Base-by-base conservation (phyloP, 2,329 filamentous ascomycete species). In the Boeremia lycopersici region DNA sequence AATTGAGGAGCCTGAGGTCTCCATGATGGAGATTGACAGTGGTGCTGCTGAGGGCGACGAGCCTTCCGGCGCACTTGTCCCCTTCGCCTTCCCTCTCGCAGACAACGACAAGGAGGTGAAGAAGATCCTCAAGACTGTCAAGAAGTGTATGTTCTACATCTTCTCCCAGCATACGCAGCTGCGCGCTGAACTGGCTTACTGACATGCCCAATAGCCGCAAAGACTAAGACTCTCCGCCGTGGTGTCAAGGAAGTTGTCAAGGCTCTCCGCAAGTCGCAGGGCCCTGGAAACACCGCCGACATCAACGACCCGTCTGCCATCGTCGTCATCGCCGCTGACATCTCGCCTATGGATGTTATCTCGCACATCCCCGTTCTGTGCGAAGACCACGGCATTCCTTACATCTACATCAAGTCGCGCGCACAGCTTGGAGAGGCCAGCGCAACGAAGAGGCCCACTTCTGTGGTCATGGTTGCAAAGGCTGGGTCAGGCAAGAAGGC, bases 231-330 rank as follows among this genome's bases (percentile, higher is more conserved):
- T 56, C 89, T 99, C 73, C 96, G 96, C 82, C 93, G 95, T 73
- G 95, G 95, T 74, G 95, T 99, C 64, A 99, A 99, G 80, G 95
- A 99, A 81, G 93, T 96, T 73, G 93, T 98, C 81, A 99, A 99
- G 82, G 89, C 93, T 30, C 90, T 99, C 68, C 92, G 95, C 81
- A 98, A 98, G 82, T 93, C 91, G 12, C 77, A 86, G 66, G 84
- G 87, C 53, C 84, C 86, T n/a, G 84, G 86, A 57, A 83, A 85
- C 62, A 81, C 85, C 72, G 81, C 84, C 47, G 63, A 69, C 49
- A 61, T 71, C 48, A 82, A 87, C 70, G 57, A 72, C 54, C 87
- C 90, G 39, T 84, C 87, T 64, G 84, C 81, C 60, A 84, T 99
- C 64, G 91, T 97, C 69, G 83, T 99, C 75, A 91, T 99, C 66